Evolutionary conservation across 2,329 filamentous ascomycete genomes (phyloP).

Genomic region (Aspergillus bombycis): DNA sequence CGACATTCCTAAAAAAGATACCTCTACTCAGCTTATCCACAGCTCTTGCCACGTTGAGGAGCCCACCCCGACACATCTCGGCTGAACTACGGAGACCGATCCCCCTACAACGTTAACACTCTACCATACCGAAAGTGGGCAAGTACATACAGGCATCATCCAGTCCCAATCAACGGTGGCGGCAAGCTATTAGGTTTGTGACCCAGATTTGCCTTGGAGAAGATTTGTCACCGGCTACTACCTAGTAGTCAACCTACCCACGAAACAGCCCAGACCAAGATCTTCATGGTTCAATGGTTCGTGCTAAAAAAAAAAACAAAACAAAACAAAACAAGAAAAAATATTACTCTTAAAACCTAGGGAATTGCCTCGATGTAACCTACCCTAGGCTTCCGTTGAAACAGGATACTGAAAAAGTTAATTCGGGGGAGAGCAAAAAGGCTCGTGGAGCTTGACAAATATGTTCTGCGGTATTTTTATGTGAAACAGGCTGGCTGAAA

Average conservation of each 20-base stretch:
- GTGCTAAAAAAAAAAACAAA: background rate
- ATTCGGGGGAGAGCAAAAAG: background rate
- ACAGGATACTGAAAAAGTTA: background rate
- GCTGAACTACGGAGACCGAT: constrained; percentile 6
- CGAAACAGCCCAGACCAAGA: background rate
- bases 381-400: background rate
- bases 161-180: background rate
- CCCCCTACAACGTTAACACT: background rate
- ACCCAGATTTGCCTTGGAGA: background rate
- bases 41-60: background rate
- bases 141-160: background rate
- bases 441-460: background rate
- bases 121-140: background rate
- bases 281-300: constrained; percentile 1
- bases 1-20: background rate
- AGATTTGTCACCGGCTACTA: constrained; percentile 2
- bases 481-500: background rate
- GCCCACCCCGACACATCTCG: background rate
- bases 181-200: background rate
- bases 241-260: background rate
- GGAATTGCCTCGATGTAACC: background rate
- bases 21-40: background rate
- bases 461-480: background rate
- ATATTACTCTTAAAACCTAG: background rate
- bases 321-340: background rate